Base-by-base conservation (phyloP, 1,139 yeast genomes). In the Yamadazyma mexicana region DNA sequence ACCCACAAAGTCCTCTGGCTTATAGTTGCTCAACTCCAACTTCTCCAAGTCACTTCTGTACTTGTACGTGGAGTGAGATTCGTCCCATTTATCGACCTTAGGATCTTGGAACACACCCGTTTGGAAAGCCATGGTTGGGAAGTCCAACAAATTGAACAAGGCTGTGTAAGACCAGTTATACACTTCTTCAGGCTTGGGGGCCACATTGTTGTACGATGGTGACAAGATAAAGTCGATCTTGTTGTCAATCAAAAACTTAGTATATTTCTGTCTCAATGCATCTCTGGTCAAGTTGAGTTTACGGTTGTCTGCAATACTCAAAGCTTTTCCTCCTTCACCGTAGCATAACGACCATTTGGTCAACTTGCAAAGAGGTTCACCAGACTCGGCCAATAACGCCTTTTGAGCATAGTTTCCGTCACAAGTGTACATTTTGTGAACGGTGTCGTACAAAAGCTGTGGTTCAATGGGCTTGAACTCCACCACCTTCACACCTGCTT, bases 151-250 rank as follows among this genome's bases (percentile, higher is more conserved):
- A 56, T 82, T 83, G 71, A 79, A 84, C 48, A 83, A 72, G 0
- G 87, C 61, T 10, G 89, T 83, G 63, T 83, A 84, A 3, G 87
- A 83, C 92, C 94, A 84, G 61, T 83, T 82, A 55, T 75, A 77
- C 10, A 84, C 75, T 39, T 77, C 74, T 34, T 77, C 81, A 14
- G 82, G 79, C 37, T 73, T 75, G 16, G 91, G 88, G 5, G 94
- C 89, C 39, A 82, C 85, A 44, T 85, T 85, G 43, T 77, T 77
- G 55, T 82, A 81, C 5, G 81, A 72, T 34, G 95, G 94, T 38
- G 83, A 70, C 36, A 87, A 62, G 41, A 86, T 71, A 52, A 82
- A 79, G 54, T 86, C 94, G 36, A 85, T 75, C 34, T 77, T 75
- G 49, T 81, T 71, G 14, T 73, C 60, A 43, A 75, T 66, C 54